Conservation (phyloP, 202 grass and related monocot genomes). For the Thinopyrum obtusiflorum region DNA sequence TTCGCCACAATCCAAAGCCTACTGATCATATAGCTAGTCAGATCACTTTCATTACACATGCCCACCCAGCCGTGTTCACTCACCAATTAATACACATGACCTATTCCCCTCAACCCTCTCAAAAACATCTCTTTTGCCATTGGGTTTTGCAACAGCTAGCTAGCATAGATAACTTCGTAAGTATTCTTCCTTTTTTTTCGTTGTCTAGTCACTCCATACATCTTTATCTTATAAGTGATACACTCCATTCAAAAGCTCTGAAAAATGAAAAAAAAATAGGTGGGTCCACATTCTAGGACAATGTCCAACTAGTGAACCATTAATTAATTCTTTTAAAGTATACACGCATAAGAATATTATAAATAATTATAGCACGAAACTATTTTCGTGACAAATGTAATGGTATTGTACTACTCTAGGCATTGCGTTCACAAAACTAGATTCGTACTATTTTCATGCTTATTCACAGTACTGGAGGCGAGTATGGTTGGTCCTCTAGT, state of each 20-base stretch:
- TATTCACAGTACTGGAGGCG: too few relatives aligned
- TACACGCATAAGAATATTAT: neutral
- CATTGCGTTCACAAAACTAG: too few relatives aligned
- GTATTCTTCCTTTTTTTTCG: too few relatives aligned
- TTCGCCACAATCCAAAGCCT: neutral
- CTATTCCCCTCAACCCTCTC: neutral
- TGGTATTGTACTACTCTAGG: neutral
- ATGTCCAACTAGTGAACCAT: neutral
- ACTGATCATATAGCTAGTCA: constrained; percentile 15
- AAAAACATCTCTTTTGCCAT: neutral
- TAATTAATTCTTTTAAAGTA: neutral
- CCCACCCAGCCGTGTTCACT: neutral
- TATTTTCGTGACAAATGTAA: neutral
- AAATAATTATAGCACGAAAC: too few relatives aligned
- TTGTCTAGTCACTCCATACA: neutral
- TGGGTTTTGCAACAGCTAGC: neutral
- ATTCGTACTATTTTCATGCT: too few relatives aligned
- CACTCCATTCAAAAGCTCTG: too few relatives aligned
- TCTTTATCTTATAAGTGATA: neutral
- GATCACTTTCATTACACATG: neutral
- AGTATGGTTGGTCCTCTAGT: too few relatives aligned
- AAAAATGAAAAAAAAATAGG: too few relatives aligned
- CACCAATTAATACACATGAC: neutral
- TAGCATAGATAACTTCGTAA: neutral
- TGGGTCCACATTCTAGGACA: neutral